Percentiles rank a stretch among this genome's conserved stretches.
phyloP scores from a whole-genome alignment of 805 yeast genomes.

The Wickerhamiella qilinensis region DNA sequence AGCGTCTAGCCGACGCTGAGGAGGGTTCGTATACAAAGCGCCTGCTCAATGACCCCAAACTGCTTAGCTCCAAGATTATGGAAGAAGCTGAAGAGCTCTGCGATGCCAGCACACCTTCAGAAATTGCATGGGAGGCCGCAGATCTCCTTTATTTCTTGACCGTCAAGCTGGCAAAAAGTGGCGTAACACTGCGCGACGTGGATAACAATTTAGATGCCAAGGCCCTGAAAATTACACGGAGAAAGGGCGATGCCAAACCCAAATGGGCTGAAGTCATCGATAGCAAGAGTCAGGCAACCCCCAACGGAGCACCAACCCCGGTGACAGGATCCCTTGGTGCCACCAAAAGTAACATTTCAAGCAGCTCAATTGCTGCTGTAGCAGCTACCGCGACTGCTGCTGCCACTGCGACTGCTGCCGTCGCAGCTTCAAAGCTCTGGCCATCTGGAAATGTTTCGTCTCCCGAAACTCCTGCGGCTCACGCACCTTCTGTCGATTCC shows the following conservation, averaged over 20 bases:
- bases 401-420: background rate
- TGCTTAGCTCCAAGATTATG: conserved; percentile 67
- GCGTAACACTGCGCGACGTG: conserved; percentile 64
- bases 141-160: conserved; percentile 61
- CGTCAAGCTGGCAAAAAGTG: conserved; percentile 53
- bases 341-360: too few species aligned
- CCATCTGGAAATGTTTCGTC: too few species aligned
- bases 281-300: conserved; percentile 5
- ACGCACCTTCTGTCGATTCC: background rate
- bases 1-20: conserved; percentile 57
- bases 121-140: conserved; percentile 95
- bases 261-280: conserved; percentile 31
- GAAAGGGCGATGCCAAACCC: conserved; percentile 92
- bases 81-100: conserved; percentile 95
- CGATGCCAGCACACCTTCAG: conserved; percentile 54
- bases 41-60: conserved; percentile 57
- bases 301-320: background rate
- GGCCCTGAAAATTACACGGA: conserved; percentile 71
- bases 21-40: conserved; percentile 91
- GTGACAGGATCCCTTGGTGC: conserved; percentile 4
- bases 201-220: conserved; percentile 75
- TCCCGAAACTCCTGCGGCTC: conserved; percentile 3
- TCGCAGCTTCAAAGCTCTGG: too few species aligned
- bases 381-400: conserved; percentile 9
- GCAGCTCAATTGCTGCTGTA: too few species aligned